These are phyloP conservation scores for Blastocystis sp. DNA, from an alignment of 352 stramenopile genomes.

Conservation along the genomic window DNA sequence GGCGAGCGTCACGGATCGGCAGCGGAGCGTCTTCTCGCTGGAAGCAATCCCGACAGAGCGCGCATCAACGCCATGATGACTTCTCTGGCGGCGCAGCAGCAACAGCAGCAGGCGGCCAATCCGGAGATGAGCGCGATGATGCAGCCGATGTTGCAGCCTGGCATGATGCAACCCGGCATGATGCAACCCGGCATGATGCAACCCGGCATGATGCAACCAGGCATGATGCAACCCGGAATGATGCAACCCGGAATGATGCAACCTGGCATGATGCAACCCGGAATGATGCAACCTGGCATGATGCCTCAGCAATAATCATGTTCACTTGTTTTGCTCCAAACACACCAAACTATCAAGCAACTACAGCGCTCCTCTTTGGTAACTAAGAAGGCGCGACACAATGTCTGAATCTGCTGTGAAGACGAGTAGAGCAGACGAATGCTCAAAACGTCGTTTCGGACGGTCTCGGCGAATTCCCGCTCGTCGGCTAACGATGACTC, in stretches of 20 bases:
- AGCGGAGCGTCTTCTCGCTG: conserved; percentile 81
- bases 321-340: conserved; percentile 42
- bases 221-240: conserved; percentile 44
- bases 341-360: background rate
- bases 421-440: conserved; percentile 45
- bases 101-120: background rate
- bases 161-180: conserved; percentile 26
- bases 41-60: conserved; percentile 80
- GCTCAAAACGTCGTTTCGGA: conserved; percentile 54
- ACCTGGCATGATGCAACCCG: background rate
- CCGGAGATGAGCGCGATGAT: background rate
- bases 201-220: conserved; percentile 11
- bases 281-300: conserved; percentile 33
- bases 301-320: conserved; percentile 12
- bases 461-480: background rate
- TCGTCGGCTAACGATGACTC: conserved; percentile 4
- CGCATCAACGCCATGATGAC: conserved; percentile 54
- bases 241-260: conserved; percentile 42
- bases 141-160: background rate
- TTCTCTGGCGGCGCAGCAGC: conserved; percentile 9
- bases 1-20: conserved; percentile 86
- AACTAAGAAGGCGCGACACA: conserved; percentile 25
- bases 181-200: background rate
- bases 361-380: background rate
- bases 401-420: background rate